phyloP scores from a whole-genome alignment of 495 filamentous ascomycete species.

The Xylaria palmicola region DNA sequence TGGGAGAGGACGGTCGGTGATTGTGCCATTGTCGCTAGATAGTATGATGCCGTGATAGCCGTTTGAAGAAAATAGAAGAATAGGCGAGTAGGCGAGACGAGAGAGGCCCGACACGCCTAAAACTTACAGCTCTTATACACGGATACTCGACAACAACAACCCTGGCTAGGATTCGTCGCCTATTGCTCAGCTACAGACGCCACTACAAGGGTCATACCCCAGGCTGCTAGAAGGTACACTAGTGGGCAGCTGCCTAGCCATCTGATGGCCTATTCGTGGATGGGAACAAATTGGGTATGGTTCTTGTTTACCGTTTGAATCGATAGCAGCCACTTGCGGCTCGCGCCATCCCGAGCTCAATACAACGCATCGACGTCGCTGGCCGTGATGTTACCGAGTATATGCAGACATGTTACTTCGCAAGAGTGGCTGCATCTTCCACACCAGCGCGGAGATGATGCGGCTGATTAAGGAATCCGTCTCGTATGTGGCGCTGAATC shows the following conservation, averaged over 20 bases:
- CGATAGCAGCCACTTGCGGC: too few relatives aligned
- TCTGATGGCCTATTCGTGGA: not conserved
- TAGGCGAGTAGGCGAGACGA: not conserved
- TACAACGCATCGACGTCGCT: conserved; percentile 93
- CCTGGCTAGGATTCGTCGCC: not conserved
- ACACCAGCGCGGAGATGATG: conserved; percentile 96
- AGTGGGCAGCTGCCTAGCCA: conserved; percentile 5
- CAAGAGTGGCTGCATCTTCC: conserved; percentile 90
- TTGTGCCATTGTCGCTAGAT: conserved; percentile 29
- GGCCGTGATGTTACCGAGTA: conserved; percentile 98
- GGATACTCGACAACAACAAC: not conserved
- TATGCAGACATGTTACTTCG: conserved; percentile 85
- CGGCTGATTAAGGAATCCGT: conserved; percentile 94
- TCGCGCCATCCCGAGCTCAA: conserved; percentile 91
- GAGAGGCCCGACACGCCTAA: too few relatives aligned
- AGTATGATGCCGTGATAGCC: not conserved
- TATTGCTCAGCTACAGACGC: not conserved
- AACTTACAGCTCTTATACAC: not conserved
- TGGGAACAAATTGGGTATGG: not conserved
- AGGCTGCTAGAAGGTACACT: not conserved
- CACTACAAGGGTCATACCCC: not conserved
- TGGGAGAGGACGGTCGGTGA: conserved; percentile 49
- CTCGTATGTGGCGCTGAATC: conserved; percentile 87
- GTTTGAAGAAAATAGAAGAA: not conserved
- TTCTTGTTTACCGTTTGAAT: too few relatives aligned